Evolutionary conservation across 352 stramenopile genomes (phyloP), one percentile per base, ranked within the genome.

Genomic region (Pythium scleroteichum): DNA sequence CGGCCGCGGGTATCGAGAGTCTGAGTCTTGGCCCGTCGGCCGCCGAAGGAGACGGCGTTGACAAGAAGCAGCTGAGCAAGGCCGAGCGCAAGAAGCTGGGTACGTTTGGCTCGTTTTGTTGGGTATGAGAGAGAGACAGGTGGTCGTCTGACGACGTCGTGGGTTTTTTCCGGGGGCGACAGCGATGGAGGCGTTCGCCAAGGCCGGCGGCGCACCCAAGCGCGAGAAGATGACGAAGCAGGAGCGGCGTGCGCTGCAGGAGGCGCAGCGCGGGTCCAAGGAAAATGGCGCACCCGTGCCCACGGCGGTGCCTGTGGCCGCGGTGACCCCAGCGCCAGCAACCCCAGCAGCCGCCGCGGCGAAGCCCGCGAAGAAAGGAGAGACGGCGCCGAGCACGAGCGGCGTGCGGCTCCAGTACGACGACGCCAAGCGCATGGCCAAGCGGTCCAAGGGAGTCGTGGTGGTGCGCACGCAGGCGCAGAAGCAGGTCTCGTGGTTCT

Each of bases 201-300:
- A 79, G 44, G 48, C 66, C 14, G 74, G 74, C 9, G 71, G 57
- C 10, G 48, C 61, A 8, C 62, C 77, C 17, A 88, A 88, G 66
- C 69, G 79, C 16, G 82, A 87, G 50, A 98, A 98, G 71, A 66
- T 97, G 26, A 89, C 64, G 56, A 98, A 98, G 66, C 88, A 92
- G 22, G 92, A 98, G 72, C 86, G 95, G 47, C 83, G 94, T 8
- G 92, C 85, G 1, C 70, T 97, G 41, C 95, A 98, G 65, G 94
- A 98, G 65, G 77, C 88, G 49, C 92, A 96, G 69, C 76, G 93
- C 55, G 80, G 87, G 24, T 76, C 83, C 46, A 97, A 97, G 61
- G 79, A 87, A 26, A 72, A 69, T 22, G 66, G 49, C 12, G 61
- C 42, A 3, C 50, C 61, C 27, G 39, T 58, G 10, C n/a, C 46